A percentile compares a stretch with the other conserved stretches of the same genome.
phyloP scores from a whole-genome alignment of 2,329 filamentous ascomycete genomes.

The Immersiporthe knoxdaviesiana region DNA sequence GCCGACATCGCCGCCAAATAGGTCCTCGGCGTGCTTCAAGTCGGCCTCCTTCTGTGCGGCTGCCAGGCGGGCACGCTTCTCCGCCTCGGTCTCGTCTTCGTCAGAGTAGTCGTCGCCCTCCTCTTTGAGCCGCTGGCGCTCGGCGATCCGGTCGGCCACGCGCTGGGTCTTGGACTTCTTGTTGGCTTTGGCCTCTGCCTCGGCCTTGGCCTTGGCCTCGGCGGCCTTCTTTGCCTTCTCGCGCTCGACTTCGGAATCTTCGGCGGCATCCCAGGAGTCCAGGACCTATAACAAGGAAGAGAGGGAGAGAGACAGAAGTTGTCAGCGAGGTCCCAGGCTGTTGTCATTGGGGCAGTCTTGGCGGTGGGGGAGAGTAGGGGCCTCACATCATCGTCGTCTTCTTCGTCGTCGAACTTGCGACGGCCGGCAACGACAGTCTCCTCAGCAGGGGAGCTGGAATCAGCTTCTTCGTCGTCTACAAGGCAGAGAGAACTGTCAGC shows the following conservation, averaged over 20 bases:
- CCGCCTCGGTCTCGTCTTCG: slow-evolving; percentile 72
- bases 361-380: slow-evolving; percentile 11
- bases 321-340: slow-evolving; percentile 3
- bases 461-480: slow-evolving; percentile 43
- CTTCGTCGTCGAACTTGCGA: slow-evolving; percentile 89
- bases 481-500: slow-evolving; percentile 33
- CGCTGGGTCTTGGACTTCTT: slow-evolving; percentile 90
- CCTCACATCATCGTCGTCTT: slow-evolving; percentile 79
- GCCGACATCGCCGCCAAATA: slow-evolving; percentile 77
- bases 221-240: slow-evolving; percentile 90
- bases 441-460: slow-evolving; percentile 40
- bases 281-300: slow-evolving; percentile 64
- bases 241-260: slow-evolving; percentile 95
- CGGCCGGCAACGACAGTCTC: slow-evolving; percentile 43
- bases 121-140: slow-evolving; percentile 56
- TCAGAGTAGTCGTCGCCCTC: slow-evolving; percentile 57
- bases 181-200: slow-evolving; percentile 82
- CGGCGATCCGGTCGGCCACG: slow-evolving; percentile 75
- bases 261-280: slow-evolving; percentile 95
- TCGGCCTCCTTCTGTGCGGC: slow-evolving; percentile 85
- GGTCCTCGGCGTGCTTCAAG: slow-evolving; percentile 84
- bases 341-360: slow-evolving; percentile 18
- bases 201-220: slow-evolving; percentile 86
- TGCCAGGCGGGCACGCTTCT: slow-evolving; percentile 73
- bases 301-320: slow-evolving; percentile 7